These are phyloP conservation scores for Auricularia heimuer DNA, from an alignment of 768 basidiomycete species.

Conservation along the genomic window DNA sequence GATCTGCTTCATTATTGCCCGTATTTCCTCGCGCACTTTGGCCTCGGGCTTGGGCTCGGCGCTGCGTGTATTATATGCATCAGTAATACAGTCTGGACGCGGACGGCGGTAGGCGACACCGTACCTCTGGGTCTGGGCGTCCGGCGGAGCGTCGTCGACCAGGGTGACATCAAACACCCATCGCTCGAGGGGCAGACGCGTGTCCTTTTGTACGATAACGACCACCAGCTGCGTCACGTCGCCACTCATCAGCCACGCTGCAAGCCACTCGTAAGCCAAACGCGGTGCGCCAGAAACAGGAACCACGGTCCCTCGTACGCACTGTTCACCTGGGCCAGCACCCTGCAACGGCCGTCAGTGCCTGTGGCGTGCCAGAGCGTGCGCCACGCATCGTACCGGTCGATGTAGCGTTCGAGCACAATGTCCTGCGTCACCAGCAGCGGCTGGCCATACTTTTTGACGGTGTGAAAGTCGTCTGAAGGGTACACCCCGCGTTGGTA, in stretches of 20 bases:
- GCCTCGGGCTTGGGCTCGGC: conserved; percentile 61
- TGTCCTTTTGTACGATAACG: conserved; percentile 93
- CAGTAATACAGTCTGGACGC: background rate
- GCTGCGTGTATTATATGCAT: background rate
- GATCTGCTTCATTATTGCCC: conserved; percentile 96
- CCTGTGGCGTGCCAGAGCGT: background rate
- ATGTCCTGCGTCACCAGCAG: conserved; percentile 92
- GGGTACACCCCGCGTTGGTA: conserved; percentile 98
- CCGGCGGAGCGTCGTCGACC: conserved; percentile 46
- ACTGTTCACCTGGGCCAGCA: conserved; percentile 90
- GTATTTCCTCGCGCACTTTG: conserved; percentile 94
- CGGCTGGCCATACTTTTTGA: conserved; percentile 97
- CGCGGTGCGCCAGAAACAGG: background rate
- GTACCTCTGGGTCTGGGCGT: conserved; percentile 11
- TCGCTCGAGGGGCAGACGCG: conserved; percentile 81
- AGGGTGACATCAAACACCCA: conserved; percentile 98
- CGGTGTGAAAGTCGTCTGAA: conserved; percentile 97
- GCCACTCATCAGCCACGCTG: conserved; percentile 91
- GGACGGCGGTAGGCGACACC: background rate
- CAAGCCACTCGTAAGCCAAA: background rate
- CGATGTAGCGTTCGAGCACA: conserved; percentile 87
- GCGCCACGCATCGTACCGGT: conserved; percentile 37
- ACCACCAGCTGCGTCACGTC: conserved; percentile 91
- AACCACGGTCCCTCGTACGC: conserved; percentile 19
- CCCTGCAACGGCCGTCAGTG: conserved; percentile 35